Percentiles rank a stretch among this genome's conserved stretches.
phyloP scores from a whole-genome alignment of 2,329 filamentous ascomycete species.

The Claviceps spartinae region DNA sequence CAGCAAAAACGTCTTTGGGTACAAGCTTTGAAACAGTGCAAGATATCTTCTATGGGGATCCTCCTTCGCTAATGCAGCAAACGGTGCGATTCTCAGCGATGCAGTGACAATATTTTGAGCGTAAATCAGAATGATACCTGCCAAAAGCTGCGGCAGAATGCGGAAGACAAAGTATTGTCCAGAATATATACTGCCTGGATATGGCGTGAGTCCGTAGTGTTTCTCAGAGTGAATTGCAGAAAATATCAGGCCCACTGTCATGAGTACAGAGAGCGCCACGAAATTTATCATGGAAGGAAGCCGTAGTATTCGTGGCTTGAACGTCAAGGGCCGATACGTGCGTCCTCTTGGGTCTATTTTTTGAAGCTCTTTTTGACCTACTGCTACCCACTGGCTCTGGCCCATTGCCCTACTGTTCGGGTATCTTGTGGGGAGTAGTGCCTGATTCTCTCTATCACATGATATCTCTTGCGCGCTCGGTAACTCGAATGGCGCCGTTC shows the following conservation, averaged over 20 bases:
- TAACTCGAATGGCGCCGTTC: neutral
- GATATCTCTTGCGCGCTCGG: neutral
- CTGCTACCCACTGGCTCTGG: constrained; percentile 17
- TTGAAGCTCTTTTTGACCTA: constrained; percentile 20
- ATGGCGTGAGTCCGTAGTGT: constrained; percentile 53
- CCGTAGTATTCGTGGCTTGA: constrained; percentile 58
- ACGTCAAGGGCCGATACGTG: constrained; percentile 43
- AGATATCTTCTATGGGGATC: constrained; percentile 44
- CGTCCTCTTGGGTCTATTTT: constrained; percentile 25
- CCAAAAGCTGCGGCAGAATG: constrained; percentile 69
- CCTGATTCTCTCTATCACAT: neutral
- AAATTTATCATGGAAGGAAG: constrained; percentile 48
- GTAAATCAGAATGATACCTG: constrained; percentile 59
- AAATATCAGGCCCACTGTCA: constrained; percentile 60
- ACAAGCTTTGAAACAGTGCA: constrained; percentile 54
- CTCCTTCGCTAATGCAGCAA: constrained; percentile 59
- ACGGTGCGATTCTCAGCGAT: constrained; percentile 65
- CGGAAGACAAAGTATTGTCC: constrained; percentile 74
- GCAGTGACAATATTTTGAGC: constrained; percentile 61
- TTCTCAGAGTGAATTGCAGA: constrained; percentile 53
- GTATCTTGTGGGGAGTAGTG: constrained; percentile 1
- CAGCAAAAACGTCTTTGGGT: constrained; percentile 56
- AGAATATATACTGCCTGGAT: constrained; percentile 52
- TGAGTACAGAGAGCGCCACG: constrained; percentile 48
- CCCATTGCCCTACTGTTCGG: constrained; percentile 5